Evolutionary conservation across 108 stramenopile species (phyloP).

Genomic region (Fistulifera pelliculosa): DNA sequence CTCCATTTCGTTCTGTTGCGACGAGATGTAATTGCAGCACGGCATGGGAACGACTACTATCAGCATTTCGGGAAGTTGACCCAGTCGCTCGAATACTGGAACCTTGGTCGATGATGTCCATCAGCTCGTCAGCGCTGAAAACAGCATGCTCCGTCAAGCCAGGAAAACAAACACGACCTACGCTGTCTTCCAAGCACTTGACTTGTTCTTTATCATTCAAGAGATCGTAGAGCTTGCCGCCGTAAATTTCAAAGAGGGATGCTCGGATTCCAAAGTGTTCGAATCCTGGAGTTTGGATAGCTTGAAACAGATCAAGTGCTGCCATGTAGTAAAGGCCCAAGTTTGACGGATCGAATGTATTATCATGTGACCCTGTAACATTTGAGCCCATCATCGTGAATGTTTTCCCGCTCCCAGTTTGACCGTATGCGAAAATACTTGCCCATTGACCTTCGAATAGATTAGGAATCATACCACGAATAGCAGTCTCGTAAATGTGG

Average conservation of each 20-base stretch:
- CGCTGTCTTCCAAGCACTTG: constrained; percentile 91
- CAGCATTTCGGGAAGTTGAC: constrained; percentile 89
- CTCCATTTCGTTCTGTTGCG: not conserved
- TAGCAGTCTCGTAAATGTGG: constrained; percentile 74
- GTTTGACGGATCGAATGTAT: constrained; percentile 18
- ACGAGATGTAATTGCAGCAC: constrained; percentile 83
- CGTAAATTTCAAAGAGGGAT: constrained; percentile 97
- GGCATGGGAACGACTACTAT: constrained; percentile 91
- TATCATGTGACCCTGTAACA: constrained; percentile 50
- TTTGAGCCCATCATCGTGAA: constrained; percentile 96
- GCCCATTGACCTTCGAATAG: constrained; percentile 84
- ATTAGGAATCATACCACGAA: constrained; percentile 79
- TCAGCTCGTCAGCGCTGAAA: constrained; percentile 64
- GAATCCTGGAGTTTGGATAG: constrained; percentile 42
- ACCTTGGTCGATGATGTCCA: constrained; percentile 85
- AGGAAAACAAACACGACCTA: constrained; percentile 90
- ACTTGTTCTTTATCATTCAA: constrained; percentile 79
- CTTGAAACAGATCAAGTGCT: constrained; percentile 84
- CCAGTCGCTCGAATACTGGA: constrained; percentile 90
- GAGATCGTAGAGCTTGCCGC: constrained; percentile 93
- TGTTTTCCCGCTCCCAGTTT: constrained; percentile 88
- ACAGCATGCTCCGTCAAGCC: constrained; percentile 84
- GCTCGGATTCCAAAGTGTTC: constrained; percentile 61
- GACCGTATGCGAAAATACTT: constrained; percentile 90
- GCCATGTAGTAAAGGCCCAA: constrained; percentile 88